phyloP scores from a whole-genome alignment of 2,329 filamentous ascomycete genomes.

The Xylariaceae sp. region DNA sequence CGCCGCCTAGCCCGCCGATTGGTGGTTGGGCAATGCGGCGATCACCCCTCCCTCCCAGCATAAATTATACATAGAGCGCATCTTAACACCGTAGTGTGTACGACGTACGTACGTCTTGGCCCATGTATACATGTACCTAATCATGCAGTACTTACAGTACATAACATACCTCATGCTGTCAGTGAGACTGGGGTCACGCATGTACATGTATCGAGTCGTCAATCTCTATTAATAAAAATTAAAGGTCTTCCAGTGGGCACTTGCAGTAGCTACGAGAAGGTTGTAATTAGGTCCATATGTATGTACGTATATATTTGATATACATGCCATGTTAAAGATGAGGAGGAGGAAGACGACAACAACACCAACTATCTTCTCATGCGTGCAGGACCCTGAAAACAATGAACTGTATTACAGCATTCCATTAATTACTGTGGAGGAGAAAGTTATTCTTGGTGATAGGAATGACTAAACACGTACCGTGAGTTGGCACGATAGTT shows the following conservation, averaged over 20 bases:
- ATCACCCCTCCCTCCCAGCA: constrained; percentile 11
- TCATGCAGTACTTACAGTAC: too few relatives aligned
- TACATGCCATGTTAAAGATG: neutral
- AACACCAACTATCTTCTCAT: too few relatives aligned
- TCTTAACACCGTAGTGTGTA: constrained; percentile 17
- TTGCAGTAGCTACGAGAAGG: neutral
- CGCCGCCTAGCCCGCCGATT: constrained; percentile 14
- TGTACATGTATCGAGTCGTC: constrained; percentile 5
- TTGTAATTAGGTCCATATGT: neutral
- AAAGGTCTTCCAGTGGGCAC: neutral
- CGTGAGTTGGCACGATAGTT: neutral
- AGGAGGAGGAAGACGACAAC: too few relatives aligned
- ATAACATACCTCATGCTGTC: too few relatives aligned
- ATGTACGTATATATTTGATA: neutral
- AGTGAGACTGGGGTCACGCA: constrained; percentile 4
- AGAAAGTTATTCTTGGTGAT: neutral
- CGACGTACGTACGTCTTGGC: constrained; percentile 1
- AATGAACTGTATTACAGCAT: neutral
- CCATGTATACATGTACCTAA: too few relatives aligned
- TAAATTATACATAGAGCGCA: constrained; percentile 21
- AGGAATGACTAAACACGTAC: neutral
- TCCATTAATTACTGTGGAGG: neutral
- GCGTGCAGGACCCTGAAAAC: neutral
- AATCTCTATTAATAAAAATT: neutral
- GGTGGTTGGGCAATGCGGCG: constrained; percentile 14